Conservation (phyloP, 139 green algal species). For the Micromonas commoda region DNA sequence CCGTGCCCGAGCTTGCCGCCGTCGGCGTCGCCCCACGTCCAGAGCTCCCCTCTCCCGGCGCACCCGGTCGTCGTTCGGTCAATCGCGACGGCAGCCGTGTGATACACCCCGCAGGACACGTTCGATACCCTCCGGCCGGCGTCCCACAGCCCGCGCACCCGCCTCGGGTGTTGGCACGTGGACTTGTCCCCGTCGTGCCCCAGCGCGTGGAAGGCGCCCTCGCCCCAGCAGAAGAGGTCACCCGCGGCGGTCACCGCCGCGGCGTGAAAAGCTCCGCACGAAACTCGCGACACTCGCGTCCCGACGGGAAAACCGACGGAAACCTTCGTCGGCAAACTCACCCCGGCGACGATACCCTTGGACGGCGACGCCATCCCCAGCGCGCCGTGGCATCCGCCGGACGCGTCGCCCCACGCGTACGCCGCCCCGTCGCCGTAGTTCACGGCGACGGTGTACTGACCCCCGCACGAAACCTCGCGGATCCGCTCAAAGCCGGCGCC, state of each 20-base stretch:
- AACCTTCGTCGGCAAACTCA: constrained; percentile 5
- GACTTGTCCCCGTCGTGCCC: constrained; percentile 58
- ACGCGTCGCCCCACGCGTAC: constrained; percentile 14
- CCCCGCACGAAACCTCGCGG: no score
- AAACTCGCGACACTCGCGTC: constrained; percentile 41
- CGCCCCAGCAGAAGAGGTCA: constrained; percentile 84
- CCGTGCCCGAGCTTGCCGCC: constrained; percentile 2
- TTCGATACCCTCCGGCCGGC: constrained; percentile 39
- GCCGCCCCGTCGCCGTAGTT: background rate
- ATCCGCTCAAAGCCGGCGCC: no score
- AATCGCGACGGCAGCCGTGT: constrained; percentile 73
- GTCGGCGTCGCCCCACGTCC: constrained; percentile 9
- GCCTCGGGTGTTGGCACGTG: no score
- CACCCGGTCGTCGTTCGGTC: background rate
- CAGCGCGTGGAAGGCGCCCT: constrained; percentile 79
- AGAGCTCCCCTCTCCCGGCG: background rate
- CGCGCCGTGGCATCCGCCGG: no score
- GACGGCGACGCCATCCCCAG: no score
- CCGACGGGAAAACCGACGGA: background rate
- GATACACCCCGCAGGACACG: constrained; percentile 82
- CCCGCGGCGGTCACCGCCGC: constrained; percentile 55
- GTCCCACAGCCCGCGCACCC: no score
- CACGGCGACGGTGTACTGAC: background rate
- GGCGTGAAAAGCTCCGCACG: constrained; percentile 80
- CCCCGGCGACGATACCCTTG: background rate